Evolutionary conservation across 805 yeast genomes (phyloP), one percentile per base, ranked within the genome.

Genomic region (Monosporozyma unispora): DNA sequence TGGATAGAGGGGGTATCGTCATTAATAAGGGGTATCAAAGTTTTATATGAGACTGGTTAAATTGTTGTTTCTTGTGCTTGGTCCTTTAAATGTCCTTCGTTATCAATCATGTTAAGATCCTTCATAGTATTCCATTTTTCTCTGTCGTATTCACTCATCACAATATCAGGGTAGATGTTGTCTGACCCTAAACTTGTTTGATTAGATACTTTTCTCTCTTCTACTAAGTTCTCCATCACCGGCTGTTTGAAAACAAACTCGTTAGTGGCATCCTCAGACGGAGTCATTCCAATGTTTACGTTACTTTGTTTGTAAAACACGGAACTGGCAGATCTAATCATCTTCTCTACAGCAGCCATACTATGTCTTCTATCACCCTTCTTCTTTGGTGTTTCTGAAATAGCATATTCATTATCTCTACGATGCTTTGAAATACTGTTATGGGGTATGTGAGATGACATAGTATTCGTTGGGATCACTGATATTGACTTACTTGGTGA

Each of bases 121-220:
- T 46, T 48, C 37, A 52, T 40, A 2, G 58, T 56, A 22, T 61
- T 57, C 69, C 69, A 64, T 48, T 63, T 62, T 48, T 67, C 70
- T 41, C 66, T 59, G 44, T 67, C 70, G 42, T 67, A 67, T 50
- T 67, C 67, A 45, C 70, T 59, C 44, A 60, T 56, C 2, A 63
- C 57, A 12, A 55, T 50, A 9, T 57, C 61, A 6, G 67, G 67
- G 43, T 62, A 61, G 11, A 48, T 28, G 9, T 56, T 52, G 10
- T 52, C 54, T 12, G 62, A 57, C 5, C 33, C 45, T 1, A 40
- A 14, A 33, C 50, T 50, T 8, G 45, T 29, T 11, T 51, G 48
- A 33, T 50, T 49, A 7, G 59, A 51, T 9, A 46, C 9, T 16
- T 50, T n/a, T 42, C 45, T 21, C 14, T 47, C n/a, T 9, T 39